These are phyloP conservation scores for Prunus mume DNA, from an alignment of 306 rosid genomes.

Conservation along the genomic window DNA sequence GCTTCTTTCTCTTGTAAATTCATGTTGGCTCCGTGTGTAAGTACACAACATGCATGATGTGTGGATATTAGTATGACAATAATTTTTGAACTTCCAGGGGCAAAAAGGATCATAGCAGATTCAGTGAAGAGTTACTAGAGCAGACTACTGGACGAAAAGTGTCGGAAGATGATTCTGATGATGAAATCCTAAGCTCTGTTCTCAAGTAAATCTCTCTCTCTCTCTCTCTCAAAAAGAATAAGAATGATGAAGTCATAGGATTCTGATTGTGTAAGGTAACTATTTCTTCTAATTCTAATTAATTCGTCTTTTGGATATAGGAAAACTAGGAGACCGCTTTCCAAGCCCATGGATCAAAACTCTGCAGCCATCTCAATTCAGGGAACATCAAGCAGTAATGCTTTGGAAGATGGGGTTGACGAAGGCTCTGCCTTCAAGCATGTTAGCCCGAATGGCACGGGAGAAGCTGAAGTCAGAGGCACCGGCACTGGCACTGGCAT, in stretches of 20 bases:
- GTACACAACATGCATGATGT: not conserved
- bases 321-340: conserved; percentile 34
- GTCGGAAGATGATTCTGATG: conserved; percentile 43
- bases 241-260: not conserved
- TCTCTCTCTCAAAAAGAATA: not conserved
- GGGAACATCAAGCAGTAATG: conserved; percentile 19
- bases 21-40: conserved; percentile 4
- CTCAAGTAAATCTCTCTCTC: conserved; percentile 42
- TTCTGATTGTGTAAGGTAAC: not conserved
- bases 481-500: conserved; percentile 26
- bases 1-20: not conserved
- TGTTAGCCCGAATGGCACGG: conserved; percentile 3
- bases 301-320: conserved; percentile 31
- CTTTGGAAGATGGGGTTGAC: conserved; percentile 24
- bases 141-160: conserved; percentile 18
- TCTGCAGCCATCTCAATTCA: conserved; percentile 31
- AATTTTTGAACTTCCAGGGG: conserved; percentile 33
- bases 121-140: conserved; percentile 28
- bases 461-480: conserved; percentile 30
- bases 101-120: conserved; percentile 23
- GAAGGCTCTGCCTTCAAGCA: conserved; percentile 2
- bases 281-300: not conserved
- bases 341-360: conserved; percentile 32
- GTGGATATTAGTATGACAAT: not conserved
- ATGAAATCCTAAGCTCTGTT: conserved; percentile 51